phyloP scores from a whole-genome alignment of 495 filamentous ascomycete genomes.

The Xylaria bambusicola region DNA sequence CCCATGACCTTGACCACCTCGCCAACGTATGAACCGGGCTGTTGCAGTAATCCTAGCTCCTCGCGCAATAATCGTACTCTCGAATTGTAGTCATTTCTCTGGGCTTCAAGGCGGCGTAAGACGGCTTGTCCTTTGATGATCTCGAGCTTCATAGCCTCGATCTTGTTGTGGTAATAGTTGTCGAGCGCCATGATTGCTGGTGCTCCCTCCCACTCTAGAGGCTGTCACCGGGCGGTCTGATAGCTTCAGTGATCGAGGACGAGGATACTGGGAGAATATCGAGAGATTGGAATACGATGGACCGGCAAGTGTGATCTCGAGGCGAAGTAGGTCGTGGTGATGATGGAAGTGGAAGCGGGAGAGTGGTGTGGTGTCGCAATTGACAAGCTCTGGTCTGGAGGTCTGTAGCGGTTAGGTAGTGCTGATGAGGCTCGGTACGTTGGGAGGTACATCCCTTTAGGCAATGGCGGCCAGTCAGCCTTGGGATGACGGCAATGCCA shows the following conservation, averaged over 20 bases:
- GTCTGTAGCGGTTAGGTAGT: neutral
- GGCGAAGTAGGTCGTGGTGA: neutral
- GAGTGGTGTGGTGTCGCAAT: neutral
- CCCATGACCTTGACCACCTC: slow-evolving; percentile 99
- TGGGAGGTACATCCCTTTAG: no score
- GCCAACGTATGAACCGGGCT: slow-evolving; percentile 96
- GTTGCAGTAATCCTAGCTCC: slow-evolving; percentile 93
- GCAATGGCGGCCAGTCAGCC: slow-evolving; percentile 11
- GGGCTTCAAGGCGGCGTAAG: slow-evolving; percentile 90
- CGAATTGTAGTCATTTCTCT: slow-evolving; percentile 99
- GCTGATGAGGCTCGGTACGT: slow-evolving; percentile 23
- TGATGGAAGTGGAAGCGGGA: neutral
- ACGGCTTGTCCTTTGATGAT: slow-evolving; percentile 98
- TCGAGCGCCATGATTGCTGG: slow-evolving; percentile 87
- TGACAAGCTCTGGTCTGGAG: neutral
- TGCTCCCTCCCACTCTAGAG: slow-evolving; percentile 29
- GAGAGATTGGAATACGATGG: neutral
- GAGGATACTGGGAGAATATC: neutral
- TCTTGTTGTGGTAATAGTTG: slow-evolving; percentile 99
- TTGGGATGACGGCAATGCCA: slow-evolving; percentile 2
- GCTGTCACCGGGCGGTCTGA: neutral
- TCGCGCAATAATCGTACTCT: slow-evolving; percentile 92
- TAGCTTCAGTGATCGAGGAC: neutral
- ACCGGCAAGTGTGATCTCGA: neutral
- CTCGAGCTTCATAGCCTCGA: slow-evolving; percentile 99